Conservation (phyloP, 1,284 basidiomycete species). For the Irpex rosettiformis region DNA sequence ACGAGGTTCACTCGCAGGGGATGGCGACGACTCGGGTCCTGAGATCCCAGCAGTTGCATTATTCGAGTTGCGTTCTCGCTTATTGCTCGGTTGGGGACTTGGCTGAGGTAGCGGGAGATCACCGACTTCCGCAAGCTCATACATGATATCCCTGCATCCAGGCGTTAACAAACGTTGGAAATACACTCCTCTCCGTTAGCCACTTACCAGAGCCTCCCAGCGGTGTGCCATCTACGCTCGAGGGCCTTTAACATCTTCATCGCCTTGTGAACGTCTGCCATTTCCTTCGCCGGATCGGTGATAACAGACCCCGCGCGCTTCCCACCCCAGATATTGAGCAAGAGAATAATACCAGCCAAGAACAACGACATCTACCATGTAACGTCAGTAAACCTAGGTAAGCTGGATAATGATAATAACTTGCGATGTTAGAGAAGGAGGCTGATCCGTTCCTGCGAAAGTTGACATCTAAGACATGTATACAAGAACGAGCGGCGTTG, state of each 20-base stretch:
- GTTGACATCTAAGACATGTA: conserved; percentile 48
- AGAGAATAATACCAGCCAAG: conserved; percentile 63
- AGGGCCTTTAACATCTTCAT: conserved; percentile 54
- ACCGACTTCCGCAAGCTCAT: conserved; percentile 63
- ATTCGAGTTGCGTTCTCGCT: conserved; percentile 60
- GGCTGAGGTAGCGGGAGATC: conserved; percentile 59
- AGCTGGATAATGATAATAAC: background rate
- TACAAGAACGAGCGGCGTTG: conserved; percentile 57
- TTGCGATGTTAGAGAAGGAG: conserved; percentile 24
- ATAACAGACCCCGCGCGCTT: conserved; percentile 50
- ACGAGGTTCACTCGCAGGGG: background rate
- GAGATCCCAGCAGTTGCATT: conserved; percentile 26
- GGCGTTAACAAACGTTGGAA: too few relatives aligned
- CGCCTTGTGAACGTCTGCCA: conserved; percentile 70
- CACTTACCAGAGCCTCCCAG: conserved; percentile 41
- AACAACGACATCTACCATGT: conserved; percentile 44
- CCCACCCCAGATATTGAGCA: conserved; percentile 74
- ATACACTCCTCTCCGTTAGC: too few relatives aligned
- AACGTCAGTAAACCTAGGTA: background rate
- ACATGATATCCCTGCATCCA: conserved; percentile 72
- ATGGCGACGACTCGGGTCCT: background rate
- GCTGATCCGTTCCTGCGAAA: conserved; percentile 25
- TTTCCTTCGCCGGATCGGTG: conserved; percentile 55
- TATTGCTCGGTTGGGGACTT: conserved; percentile 44
- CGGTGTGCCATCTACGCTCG: conserved; percentile 49